Base-by-base conservation (phyloP, 768 basidiomycete species). In the Phaffia australis region DNA sequence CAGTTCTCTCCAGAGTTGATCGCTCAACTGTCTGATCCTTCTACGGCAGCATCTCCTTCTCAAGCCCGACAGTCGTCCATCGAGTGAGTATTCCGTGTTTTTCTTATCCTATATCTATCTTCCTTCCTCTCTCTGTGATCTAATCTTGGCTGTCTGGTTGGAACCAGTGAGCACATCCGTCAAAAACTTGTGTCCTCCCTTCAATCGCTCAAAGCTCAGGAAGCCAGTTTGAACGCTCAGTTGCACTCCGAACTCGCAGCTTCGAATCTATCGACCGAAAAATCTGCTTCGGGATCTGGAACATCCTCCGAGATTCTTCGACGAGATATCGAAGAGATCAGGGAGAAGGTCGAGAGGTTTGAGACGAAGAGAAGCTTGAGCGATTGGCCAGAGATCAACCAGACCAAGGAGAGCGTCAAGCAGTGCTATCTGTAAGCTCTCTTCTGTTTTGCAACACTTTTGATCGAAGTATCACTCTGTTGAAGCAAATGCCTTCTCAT, bases 1-100 rank as follows among this genome's bases (percentile, higher is more conserved):
- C 71, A 76, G 76, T 76, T 77, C 73, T 73, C 76, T 0, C 76
- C 75, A 0, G 72, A 76, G 16, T 68, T 77, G 21, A 71, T 76
- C 35, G 69, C 71, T 54, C 73, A 76, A 55, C 74, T 77, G 7
- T 72, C 74, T 15, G 70, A 71, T n/a, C 72, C 76, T 3, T 51
- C 64, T 18, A 58, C 58, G 27, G 59, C 60, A 58, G 69, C 32
- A 55, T 71, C 57, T 47, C 70, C 54, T 21, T 56, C 66, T 46
- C 30, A 54, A 32, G 60, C 60, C 23, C 66, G 66, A 11, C 66
- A 67, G 48, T 67, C 66, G 5, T 61, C 66, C 48, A 60, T 67
- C 60, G 66, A 67, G 66, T 67, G 18, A 47, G 60, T n/a, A 14
- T 29, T 18, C 25, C 19, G 25, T 47, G 19, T 25, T 42, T 42